These are phyloP conservation scores for Crithidia mellificae DNA, from an alignment of 208 protist species.

Conservation along the genomic window DNA sequence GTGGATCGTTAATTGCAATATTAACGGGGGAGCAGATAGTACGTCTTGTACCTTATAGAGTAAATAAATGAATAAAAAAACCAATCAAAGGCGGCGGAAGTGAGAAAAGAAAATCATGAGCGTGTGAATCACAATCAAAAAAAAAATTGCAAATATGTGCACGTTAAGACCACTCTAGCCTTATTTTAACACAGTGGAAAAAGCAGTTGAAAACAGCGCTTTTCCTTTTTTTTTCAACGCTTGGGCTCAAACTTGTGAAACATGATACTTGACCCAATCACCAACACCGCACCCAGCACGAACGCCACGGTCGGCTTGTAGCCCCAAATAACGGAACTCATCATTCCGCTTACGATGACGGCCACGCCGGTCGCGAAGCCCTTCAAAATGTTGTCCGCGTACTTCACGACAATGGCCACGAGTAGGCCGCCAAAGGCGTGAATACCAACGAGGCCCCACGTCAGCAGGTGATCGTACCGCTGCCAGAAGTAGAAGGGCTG, in stretches of 20 bases:
- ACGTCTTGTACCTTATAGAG: too few species aligned
- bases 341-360: conserved; percentile 68
- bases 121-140: too few species aligned
- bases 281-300: conserved; percentile 51
- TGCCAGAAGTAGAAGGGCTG: conserved; percentile 69
- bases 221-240: neutral
- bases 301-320: conserved; percentile 46
- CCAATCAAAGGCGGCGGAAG: too few species aligned
- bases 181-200: too few species aligned
- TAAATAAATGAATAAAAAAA: too few species aligned
- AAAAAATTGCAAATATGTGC: too few species aligned
- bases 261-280: conserved; percentile 49
- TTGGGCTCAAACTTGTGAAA: conserved; percentile 75
- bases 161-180: too few species aligned
- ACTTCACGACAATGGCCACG: conserved; percentile 79
- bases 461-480: conserved; percentile 54
- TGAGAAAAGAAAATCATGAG: too few species aligned
- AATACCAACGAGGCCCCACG: conserved; percentile 66
- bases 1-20: too few species aligned
- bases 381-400: conserved; percentile 89
- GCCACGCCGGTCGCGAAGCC: conserved; percentile 82
- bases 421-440: conserved; percentile 82
- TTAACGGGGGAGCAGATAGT: too few species aligned
- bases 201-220: too few species aligned
- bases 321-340: conserved; percentile 61